Conservation (phyloP, 2,329 filamentous ascomycete species). For the Fusarium sp. region DNA sequence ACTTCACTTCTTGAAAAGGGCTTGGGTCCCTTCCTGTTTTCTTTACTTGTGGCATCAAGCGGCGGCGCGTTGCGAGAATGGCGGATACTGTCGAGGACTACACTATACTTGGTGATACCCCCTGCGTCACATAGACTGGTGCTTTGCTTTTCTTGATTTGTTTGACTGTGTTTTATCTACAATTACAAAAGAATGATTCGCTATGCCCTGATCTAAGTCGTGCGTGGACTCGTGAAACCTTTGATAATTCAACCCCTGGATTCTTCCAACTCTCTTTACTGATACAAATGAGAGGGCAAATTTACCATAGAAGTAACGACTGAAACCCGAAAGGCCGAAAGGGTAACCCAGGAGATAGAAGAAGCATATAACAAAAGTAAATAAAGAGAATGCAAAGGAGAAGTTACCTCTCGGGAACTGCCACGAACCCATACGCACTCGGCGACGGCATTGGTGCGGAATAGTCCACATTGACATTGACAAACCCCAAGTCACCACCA, state of each 20-base stretch:
- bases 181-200: constrained; percentile 4
- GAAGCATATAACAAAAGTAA: neutral
- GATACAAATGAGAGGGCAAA: neutral
- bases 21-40: neutral
- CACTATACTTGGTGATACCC: constrained; percentile 38
- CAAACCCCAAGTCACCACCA: constrained; percentile 4
- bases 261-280: neutral
- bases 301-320: neutral
- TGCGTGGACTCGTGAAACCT: neutral
- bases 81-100: constrained; percentile 12
- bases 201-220: neutral
- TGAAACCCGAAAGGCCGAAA: neutral
- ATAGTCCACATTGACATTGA: constrained; percentile 3
- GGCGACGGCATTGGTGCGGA: neutral
- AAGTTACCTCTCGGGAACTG: no score
- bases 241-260: neutral
- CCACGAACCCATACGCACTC: no score
- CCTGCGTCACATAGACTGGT: constrained; percentile 27
- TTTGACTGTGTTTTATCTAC: constrained; percentile 5
- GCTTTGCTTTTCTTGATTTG: constrained; percentile 12
- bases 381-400: neutral
- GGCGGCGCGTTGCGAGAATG: constrained; percentile 14
- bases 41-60: constrained; percentile 23
- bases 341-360: neutral
- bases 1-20: constrained; percentile 13